A percentile compares a stretch with the other conserved stretches of the same genome.
Conservation (phyloP, 164 flowering plant species). For the Vitis cinerea region DNA sequence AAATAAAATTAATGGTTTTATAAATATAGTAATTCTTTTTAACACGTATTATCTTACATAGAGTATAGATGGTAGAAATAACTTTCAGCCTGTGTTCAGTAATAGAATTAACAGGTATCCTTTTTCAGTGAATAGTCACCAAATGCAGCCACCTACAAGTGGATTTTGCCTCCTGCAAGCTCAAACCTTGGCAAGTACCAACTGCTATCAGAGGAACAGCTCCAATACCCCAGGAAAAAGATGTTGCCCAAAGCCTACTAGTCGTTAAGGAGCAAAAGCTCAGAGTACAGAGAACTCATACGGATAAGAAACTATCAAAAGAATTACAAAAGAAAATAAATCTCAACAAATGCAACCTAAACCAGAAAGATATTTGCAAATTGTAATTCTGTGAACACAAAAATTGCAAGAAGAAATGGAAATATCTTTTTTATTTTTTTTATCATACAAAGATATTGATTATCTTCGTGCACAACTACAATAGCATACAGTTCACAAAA, state of each 20-base stretch:
- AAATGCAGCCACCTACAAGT: conserved; percentile 11
- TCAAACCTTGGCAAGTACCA: conserved; percentile 19
- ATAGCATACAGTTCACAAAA: too few relatives aligned
- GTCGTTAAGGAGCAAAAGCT: conserved; percentile 37
- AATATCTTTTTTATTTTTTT: too few relatives aligned
- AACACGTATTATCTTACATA: too few relatives aligned
- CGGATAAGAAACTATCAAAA: not conserved
- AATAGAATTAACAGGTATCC: too few relatives aligned
- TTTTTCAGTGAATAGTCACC: not conserved
- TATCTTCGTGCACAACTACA: too few relatives aligned
- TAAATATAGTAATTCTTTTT: too few relatives aligned
- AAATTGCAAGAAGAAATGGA: too few relatives aligned
- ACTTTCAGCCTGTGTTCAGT: too few relatives aligned
- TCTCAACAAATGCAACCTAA: not conserved
- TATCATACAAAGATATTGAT: too few relatives aligned
- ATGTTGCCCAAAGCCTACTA: conserved; percentile 23
- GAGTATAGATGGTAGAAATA: too few relatives aligned
- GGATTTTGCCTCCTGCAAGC: conserved; percentile 19
- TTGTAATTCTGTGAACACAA: too few relatives aligned
- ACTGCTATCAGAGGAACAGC: conserved; percentile 21
- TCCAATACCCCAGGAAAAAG: conserved; percentile 22
- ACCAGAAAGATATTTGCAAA: not conserved
- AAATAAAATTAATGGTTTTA: too few relatives aligned
- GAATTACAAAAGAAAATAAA: not conserved
- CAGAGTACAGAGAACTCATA: not conserved